A percentile compares a stretch with the other conserved stretches of the same genome.
Evolutionary conservation across 1,139 yeast species (phyloP).

Genomic region (Geotrichum bryndzae): DNA sequence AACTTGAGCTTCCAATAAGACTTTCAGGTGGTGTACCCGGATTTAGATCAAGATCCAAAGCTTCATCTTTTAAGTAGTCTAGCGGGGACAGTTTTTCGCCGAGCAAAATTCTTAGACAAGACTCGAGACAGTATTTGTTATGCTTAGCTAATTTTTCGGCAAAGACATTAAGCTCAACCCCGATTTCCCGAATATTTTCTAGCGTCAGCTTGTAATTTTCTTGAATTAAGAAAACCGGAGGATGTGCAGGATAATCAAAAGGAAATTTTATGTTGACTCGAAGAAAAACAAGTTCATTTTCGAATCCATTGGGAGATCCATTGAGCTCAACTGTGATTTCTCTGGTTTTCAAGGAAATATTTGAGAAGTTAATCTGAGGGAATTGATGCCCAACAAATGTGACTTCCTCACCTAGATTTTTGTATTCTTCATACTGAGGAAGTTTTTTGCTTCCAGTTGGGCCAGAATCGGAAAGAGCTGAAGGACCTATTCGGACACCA

Average conservation of each 20-base stretch:
- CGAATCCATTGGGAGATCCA: conserved; percentile 51
- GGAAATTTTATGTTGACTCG: conserved; percentile 69
- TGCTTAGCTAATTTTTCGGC: conserved; percentile 51
- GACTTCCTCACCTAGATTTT: conserved; percentile 84
- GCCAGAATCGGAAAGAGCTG: conserved; percentile 37
- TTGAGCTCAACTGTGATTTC: conserved; percentile 64
- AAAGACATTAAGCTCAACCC: conserved; percentile 48
- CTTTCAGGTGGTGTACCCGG: background rate
- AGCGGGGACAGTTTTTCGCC: conserved; percentile 71
- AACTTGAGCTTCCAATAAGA: background rate
- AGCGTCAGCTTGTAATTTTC: conserved; percentile 63
- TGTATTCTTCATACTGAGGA: conserved; percentile 41
- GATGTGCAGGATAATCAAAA: conserved; percentile 56
- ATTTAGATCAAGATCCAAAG: conserved; percentile 33
- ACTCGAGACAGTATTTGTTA: conserved; percentile 69
- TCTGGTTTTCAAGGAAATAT: conserved; percentile 83
- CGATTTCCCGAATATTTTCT: conserved; percentile 46
- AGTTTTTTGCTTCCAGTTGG: conserved; percentile 23
- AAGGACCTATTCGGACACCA: conserved; percentile 73
- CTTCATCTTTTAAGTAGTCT: conserved; percentile 33
- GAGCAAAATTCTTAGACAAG: conserved; percentile 66
- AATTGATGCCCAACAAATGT: conserved; percentile 85
- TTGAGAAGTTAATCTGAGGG: conserved; percentile 80
- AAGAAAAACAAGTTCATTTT: conserved; percentile 60
- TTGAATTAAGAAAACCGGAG: conserved; percentile 63